Base-by-base conservation (phyloP, 352 stramenopile genomes). In the Phytophthora multivora region DNA sequence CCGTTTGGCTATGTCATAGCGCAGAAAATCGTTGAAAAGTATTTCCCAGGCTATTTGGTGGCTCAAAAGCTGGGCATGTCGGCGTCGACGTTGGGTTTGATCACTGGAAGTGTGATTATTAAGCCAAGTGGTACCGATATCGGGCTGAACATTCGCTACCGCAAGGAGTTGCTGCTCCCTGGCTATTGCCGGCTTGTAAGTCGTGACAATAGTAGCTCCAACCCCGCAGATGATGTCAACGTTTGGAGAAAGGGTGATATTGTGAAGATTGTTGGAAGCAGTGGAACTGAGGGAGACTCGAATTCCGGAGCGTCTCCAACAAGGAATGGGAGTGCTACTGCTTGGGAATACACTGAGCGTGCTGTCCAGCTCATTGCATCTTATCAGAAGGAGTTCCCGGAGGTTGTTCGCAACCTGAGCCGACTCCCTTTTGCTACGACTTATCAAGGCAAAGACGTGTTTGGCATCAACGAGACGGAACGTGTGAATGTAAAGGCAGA, bases 331-430 rank as follows among this genome's bases (percentile, higher is more conserved):
- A 63, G 62, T 39, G 42, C 69, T 38, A 88, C 75, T 4, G 76
- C 72, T n/a, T 99, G 97, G 97, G 95, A 99, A 77, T 99, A 98
- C 75, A 98, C 96, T 3, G 90, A 97, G 45, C 96, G 93, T 33
- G 97, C 97, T 5, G 83, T 99, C 19, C 77, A 95, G 15, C 83
- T 99, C 33, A 84, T 99, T 43, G 83, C 89, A 9, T 88, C 85
- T 5, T 99, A 98, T 73, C 87, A 95, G 62, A 84, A 90, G 16
- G 79, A 91, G 51, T 99, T 99, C 59, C 96, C 97, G 6, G 80
- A 90, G 4, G 69, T 99, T 21, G 96, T 99, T 69, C 71, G 69
- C 16, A 88, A 85, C 15, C 63, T 99, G 18, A 82, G 86, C 41
- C 89, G 89, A 49, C 68, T 95, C 21, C 80, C 87, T n/a, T 97